Conservation (phyloP, 306 rosid genomes). For the Bauhinia variegata region DNA sequence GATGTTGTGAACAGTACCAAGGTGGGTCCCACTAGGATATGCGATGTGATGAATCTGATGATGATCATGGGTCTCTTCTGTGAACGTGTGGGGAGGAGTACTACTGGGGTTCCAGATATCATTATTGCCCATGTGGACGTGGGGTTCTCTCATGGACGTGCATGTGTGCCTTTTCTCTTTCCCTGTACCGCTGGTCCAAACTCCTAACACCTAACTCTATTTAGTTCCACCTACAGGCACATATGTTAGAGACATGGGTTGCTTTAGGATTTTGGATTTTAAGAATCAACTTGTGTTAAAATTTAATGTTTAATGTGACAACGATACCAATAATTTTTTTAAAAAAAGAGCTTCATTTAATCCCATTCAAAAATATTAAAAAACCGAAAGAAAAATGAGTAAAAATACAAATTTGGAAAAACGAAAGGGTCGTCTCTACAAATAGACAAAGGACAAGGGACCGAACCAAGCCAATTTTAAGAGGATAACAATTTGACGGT, state of each 20-base stretch:
- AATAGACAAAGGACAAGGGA: conserved; percentile 28
- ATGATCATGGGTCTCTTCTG: conserved; percentile 36
- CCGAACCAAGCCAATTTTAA: neutral
- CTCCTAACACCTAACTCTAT: neutral
- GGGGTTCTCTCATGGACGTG: conserved; percentile 85
- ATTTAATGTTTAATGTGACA: no score
- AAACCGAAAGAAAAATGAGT: neutral
- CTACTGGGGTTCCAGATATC: conserved; percentile 43
- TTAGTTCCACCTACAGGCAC: no score
- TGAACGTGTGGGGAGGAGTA: conserved; percentile 64
- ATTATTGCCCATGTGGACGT: conserved; percentile 79
- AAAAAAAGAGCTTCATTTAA: no score
- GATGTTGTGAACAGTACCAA: conserved; percentile 52
- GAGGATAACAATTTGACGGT: conserved; percentile 35
- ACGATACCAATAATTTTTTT: no score
- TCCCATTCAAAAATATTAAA: neutral
- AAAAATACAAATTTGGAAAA: no score
- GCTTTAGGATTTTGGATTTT: no score
- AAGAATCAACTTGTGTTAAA: no score
- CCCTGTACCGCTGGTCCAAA: conserved; percentile 46
- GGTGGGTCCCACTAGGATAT: conserved; percentile 42
- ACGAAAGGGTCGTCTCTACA: neutral
- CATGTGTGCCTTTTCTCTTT: conserved; percentile 49
- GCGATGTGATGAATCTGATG: conserved; percentile 42
- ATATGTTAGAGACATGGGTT: no score